Evolutionary conservation across 169 alveolate genomes (phyloP), one percentile per base, ranked within the genome.

Genomic region (Eimeria falciformis): DNA sequence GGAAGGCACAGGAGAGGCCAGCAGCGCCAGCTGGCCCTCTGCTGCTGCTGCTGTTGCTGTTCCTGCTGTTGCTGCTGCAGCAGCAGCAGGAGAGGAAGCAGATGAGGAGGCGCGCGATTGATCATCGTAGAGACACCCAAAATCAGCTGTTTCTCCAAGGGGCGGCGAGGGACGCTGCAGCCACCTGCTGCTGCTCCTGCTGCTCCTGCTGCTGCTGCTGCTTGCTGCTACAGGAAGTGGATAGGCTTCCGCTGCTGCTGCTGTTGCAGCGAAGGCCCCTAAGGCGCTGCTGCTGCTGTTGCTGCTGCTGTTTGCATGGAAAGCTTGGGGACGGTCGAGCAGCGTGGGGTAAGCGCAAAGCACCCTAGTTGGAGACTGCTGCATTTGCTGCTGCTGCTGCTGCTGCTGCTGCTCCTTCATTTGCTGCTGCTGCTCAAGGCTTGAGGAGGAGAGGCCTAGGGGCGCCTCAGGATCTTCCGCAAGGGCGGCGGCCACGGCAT

Each of bases 101-200:
- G 86, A 66, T 9, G 86, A 75, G 2, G 86, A 75, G 4, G 86
- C 66, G 25, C 21, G 86, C 2, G 86, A 75, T 14, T 62, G 46
- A 43, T 75, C 86, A 4, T 75, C 86, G 9, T 75, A 47, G 18
- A 75, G 29, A 6, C 66, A 66, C 45, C 86, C 86, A 27, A 75
- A 75, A n/a, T 75, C 86, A 5, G 86, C 86, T 45, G 86, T 75
- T 66, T 75, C 68, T 6, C 68, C n/a, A 43, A 75, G 56, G 3
- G 86, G 66, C 4, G 68, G 66, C 11, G 18, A n/a, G 0, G 66
- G 5, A 2, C 46, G 86, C 62, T 43, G 86, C 62, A 47, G 68
- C 86, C 86, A 75, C 66, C 58, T 75, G 86, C 68, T 75, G 86
- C 86, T 47, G 40, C 50, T 73, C 58, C 68, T 75, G 86, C 86